Evolutionary conservation across 805 yeast species (phyloP), one percentile per base, ranked within the genome.

Genomic region (Candida pini): DNA sequence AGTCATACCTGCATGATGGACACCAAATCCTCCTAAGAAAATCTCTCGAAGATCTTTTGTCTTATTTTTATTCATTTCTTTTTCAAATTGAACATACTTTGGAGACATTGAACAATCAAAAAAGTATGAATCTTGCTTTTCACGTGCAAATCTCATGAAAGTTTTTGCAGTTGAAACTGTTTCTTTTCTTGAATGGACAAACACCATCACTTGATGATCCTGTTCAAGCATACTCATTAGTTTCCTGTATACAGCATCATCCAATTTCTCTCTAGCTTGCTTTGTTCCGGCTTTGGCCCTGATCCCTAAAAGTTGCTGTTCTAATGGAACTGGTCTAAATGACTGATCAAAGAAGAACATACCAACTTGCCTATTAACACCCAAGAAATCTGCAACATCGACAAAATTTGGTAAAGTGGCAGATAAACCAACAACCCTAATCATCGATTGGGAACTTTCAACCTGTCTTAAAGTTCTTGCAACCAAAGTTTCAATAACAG

Each of bases 1-100:
- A 18, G 87, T 64, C 94, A 92, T 81, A 49, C 99, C 99, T 0
- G 99, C 99, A 63, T 92, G 97, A 58, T 92, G 99, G 3, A 84
- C 73, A 33, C 97, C 97, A 58, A 90, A 81, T 0, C 98, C 98
- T 36, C 66, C 62, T 32, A 66, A 76, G 48, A 86, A 86, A 9
- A 92, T 63, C 48, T 92, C 97, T 34, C 78, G 69, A 54, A 88
- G 58, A 47, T 90, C 97, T 44, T 73, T 81, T 52, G 77, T 86
- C 47, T 81, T 74, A 49, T 80, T 82, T 43, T 78, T 71, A 2
- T 74, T 62, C 65, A 87, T 71, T 39, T 90, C 97, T 40, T 81
- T 66, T 19, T 65, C 65, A 46, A 65, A 78, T 36, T 60, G 62
- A 0, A 65, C 69, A 49, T 63, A 67, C 4, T 52, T 48, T 9